Conservation (phyloP, 1,139 yeast genomes). For the Suhomyces choctaworum region DNA sequence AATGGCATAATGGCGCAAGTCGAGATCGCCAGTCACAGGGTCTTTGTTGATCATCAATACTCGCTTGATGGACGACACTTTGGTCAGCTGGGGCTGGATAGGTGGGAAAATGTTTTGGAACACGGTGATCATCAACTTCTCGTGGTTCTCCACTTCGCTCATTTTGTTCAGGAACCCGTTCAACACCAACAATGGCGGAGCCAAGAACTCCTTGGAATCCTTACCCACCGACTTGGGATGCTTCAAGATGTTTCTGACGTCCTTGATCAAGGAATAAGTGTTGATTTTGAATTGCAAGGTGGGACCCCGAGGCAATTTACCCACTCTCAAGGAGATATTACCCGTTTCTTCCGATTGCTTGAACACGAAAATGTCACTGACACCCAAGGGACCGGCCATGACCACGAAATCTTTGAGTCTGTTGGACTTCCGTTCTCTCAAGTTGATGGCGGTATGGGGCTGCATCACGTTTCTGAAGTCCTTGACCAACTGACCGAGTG, state of each 20-base stretch:
- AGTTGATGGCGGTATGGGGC: constrained; percentile 91
- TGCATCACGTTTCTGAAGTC: constrained; percentile 92
- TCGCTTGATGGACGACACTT: constrained; percentile 72
- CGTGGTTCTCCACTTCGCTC: constrained; percentile 59
- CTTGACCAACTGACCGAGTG: constrained; percentile 77
- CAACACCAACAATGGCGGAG: constrained; percentile 88
- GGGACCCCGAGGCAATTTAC: constrained; percentile 93
- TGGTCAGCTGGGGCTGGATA: constrained; percentile 76
- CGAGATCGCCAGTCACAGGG: constrained; percentile 67
- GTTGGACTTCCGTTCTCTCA: constrained; percentile 84
- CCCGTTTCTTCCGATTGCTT: constrained; percentile 80
- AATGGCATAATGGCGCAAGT: constrained; percentile 87
- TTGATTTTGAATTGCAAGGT: constrained; percentile 79
- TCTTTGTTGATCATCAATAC: constrained; percentile 82
- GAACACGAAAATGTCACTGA: constrained; percentile 82
- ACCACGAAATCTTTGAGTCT: constrained; percentile 86
- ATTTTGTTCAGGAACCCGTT: constrained; percentile 73
- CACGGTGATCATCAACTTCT: constrained; percentile 81
- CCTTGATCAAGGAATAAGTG: constrained; percentile 79
- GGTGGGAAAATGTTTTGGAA: constrained; percentile 97
- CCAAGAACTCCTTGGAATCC: constrained; percentile 60
- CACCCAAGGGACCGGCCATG: constrained; percentile 97
- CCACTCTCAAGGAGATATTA: constrained; percentile 76
- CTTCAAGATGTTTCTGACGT: constrained; percentile 66
- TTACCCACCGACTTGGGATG: constrained; percentile 70